A percentile compares a stretch with the other conserved stretches of the same genome.
phyloP scores from a whole-genome alignment of 371 early-diverging fungal genomes.

The Dichotomocladium elegans region DNA sequence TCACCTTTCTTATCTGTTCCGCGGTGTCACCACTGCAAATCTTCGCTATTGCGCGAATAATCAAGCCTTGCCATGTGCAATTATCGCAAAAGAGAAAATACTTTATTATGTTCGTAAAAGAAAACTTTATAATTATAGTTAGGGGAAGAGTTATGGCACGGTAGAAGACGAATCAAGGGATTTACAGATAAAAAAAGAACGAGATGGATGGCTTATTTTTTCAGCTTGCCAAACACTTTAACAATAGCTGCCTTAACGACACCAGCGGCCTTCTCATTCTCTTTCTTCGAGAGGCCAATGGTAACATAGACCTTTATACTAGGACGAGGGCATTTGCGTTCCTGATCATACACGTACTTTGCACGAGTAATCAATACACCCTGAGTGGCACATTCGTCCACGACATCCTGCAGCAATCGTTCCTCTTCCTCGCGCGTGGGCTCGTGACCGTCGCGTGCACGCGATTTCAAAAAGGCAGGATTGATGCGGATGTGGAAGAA shows the following conservation, averaged over 20 bases:
- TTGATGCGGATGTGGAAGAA: conserved; percentile 69
- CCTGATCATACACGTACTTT: conserved; percentile 86
- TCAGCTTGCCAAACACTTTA: conserved; percentile 52
- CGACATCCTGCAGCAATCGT: conserved; percentile 76
- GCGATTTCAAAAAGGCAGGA: conserved; percentile 34
- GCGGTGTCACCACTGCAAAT: no score
- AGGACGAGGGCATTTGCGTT: conserved; percentile 68
- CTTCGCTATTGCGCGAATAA: no score
- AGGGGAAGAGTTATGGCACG: no score
- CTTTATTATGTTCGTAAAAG: no score
- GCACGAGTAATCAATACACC: conserved; percentile 82
- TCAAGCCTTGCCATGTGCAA: no score
- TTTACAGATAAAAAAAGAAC: no score
- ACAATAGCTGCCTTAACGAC: conserved; percentile 54
- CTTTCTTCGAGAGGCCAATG: conserved; percentile 74
- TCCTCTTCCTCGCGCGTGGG: conserved; percentile 57
- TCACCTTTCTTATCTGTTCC: no score
- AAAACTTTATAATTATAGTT: no score
- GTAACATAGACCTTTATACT: conserved; percentile 81
- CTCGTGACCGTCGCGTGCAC: conserved; percentile 17
- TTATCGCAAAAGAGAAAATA: no score
- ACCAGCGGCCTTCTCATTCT: conserved; percentile 79
- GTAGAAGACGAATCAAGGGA: no score
- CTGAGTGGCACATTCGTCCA: conserved; percentile 72
- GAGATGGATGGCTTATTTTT: conserved; percentile 18